A percentile compares a stretch with the other conserved stretches of the same genome.
Conservation (phyloP, 345 rosid species). For the Schrenkiella parvula region DNA sequence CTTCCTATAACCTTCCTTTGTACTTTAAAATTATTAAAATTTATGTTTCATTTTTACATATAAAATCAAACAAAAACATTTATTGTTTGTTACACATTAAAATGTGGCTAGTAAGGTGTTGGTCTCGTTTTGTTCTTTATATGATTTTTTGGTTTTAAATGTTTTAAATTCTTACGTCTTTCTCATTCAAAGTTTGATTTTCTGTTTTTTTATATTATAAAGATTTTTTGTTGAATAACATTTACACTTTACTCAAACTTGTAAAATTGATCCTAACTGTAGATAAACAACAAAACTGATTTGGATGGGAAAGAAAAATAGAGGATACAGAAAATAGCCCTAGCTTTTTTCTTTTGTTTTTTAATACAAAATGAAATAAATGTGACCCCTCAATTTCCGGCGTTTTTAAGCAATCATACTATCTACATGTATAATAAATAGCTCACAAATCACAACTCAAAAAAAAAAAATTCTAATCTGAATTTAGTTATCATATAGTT, state of each 20-base stretch:
- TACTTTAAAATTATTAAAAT: not conserved
- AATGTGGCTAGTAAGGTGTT: not conserved
- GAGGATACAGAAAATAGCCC: not conserved
- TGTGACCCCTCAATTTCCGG: conserved; percentile 21
- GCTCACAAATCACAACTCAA: not conserved
- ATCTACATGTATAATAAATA: conserved; percentile 8
- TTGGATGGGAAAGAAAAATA: not conserved
- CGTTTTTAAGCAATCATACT: conserved; percentile 21
- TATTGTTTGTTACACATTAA: not conserved
- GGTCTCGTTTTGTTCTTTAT: not conserved
- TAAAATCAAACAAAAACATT: not conserved
- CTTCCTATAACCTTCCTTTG: not conserved
- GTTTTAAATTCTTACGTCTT: not conserved
- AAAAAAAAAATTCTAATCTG: not conserved
- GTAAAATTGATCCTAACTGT: not conserved
- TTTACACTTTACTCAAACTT: not conserved
- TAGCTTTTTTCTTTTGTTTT: not conserved
- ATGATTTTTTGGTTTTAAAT: not conserved
- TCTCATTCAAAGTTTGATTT: not conserved
- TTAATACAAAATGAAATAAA: conserved; percentile 4
- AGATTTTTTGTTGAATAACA: not conserved
- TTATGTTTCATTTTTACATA: not conserved
- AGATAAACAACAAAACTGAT: not conserved
- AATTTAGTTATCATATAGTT: not conserved
- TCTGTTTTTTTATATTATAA: too few species aligned